A percentile compares a stretch with the other conserved stretches of the same genome.
Conservation (phyloP, 75 land plant species). For the Cupressus sempervirens region DNA sequence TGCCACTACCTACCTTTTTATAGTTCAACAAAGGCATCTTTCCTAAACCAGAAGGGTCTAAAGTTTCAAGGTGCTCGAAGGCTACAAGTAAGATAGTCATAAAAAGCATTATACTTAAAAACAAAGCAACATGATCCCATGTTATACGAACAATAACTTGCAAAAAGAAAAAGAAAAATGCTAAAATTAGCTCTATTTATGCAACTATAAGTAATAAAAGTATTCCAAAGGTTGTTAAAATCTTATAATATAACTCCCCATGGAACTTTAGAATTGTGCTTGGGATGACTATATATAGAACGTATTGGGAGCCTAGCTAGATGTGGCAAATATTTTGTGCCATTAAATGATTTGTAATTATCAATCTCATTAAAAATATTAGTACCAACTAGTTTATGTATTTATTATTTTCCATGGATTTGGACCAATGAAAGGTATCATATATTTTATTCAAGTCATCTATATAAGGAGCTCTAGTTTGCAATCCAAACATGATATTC, state of each 20-base stretch:
- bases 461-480: background rate
- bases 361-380: background rate
- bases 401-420: background rate
- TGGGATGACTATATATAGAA: background rate
- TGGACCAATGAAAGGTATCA: background rate
- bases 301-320: too few species aligned
- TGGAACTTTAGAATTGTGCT: background rate
- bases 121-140: background rate
- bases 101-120: background rate
- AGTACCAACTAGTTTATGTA: background rate
- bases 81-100: conserved; percentile 39
- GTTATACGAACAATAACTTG: background rate
- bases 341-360: too few species aligned
- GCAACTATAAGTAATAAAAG: background rate
- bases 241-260: background rate
- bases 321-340: too few species aligned
- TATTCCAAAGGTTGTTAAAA: background rate
- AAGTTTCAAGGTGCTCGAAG: conserved; percentile 71
- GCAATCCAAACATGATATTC: background rate
- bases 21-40: conserved; percentile 55
- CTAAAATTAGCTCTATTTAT: background rate
- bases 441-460: background rate
- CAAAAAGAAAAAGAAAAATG: background rate
- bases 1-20: conserved; percentile 70
- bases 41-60: conserved; percentile 32